Base-by-base conservation (phyloP, 441 rosid species). In the Capsella rubella region DNA sequence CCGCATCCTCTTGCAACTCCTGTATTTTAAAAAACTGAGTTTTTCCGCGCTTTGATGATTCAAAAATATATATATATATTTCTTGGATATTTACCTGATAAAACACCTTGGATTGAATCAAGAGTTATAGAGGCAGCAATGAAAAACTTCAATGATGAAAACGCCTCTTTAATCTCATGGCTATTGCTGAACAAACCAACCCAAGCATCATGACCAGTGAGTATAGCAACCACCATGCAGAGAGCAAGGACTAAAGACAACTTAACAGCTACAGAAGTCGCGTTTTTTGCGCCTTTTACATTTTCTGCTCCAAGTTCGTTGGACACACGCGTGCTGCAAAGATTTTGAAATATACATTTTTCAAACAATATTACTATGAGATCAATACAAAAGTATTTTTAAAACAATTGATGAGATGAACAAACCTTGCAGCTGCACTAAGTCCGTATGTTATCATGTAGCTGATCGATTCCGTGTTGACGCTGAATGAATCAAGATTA, bases 1-100 rank as follows among this genome's bases (percentile, higher is more conserved):
- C 95, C 89, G 6, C 92, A 85, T 45, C 92, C 97, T 73, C 90
- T 86, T 0, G 84, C 89, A 68, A 86, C 92, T 63, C 98, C 91
- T 87, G 70, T 49, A 71, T 8, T 12, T 3, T 2, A 8, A n/a
- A 4, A 21, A 4, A 21, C 25, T 18, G 47, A 45, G 25, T 15
- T 0, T 45, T 6, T 16, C 0, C 3, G 5, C 3, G 10, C 18
- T 67, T 66, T 0, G n/a, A 37, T 27, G n/a, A 18, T 49, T 56
- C 3, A 0, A 29, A 13, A 49, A n/a, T n/a, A n/a, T n/a, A n/a
- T n/a, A n/a, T n/a, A n/a, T n/a, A n/a, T n/a, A n/a, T n/a, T n/a
- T n/a, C 5, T 21, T 13, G n/a, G 21, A 8, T 6, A 6, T 59
- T 50, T 78, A 89, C 97, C 94, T 80, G 95, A 89, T 53, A 86